A percentile compares a stretch with the other conserved stretches of the same genome.
Evolutionary conservation across 805 yeast species (phyloP).

Genomic region (Saccharomyces mikatae): DNA sequence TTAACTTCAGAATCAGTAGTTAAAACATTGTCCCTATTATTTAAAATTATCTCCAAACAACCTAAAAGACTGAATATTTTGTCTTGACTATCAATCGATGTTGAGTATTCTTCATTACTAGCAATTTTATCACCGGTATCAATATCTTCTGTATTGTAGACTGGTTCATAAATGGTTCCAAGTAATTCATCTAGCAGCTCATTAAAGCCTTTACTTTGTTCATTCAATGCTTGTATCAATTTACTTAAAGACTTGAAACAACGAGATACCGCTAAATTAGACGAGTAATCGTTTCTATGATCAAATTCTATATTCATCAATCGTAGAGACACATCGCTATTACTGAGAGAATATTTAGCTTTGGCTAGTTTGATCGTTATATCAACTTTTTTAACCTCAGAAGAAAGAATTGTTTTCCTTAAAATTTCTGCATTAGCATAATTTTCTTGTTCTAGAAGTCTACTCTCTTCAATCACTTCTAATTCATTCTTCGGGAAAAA

Average conservation of each 20-base stretch:
- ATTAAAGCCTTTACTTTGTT: conserved; percentile 23
- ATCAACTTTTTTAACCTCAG: conserved; percentile 27
- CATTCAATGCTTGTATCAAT: conserved; percentile 14
- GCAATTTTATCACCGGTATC: conserved; percentile 30
- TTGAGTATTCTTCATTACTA: conserved; percentile 72
- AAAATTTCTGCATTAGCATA: conserved; percentile 56
- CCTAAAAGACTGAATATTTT: conserved; percentile 52
- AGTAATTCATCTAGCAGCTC: conserved; percentile 9
- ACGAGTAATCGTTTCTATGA: conserved; percentile 14
- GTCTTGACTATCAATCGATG: conserved; percentile 69
- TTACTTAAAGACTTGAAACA: conserved; percentile 15
- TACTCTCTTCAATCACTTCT: conserved; percentile 28
- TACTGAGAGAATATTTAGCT: conserved; percentile 9
- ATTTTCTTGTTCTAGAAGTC: conserved; percentile 41
- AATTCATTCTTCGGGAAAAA: conserved; percentile 24
- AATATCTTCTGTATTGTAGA: conserved; percentile 7
- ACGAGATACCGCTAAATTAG: conserved; percentile 14
- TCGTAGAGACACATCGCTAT: conserved; percentile 1
- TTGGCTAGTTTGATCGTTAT: conserved; percentile 21
- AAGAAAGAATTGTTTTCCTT: conserved; percentile 43
- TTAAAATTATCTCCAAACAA: conserved; percentile 40
- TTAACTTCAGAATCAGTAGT: conserved; percentile 23
- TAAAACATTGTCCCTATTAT: conserved; percentile 34
- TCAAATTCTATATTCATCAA: conserved; percentile 12
- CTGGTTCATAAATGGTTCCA: conserved; percentile 23